Base-by-base conservation (phyloP, 192 early-diverging fungal genomes). In the Linderina pennispora region DNA sequence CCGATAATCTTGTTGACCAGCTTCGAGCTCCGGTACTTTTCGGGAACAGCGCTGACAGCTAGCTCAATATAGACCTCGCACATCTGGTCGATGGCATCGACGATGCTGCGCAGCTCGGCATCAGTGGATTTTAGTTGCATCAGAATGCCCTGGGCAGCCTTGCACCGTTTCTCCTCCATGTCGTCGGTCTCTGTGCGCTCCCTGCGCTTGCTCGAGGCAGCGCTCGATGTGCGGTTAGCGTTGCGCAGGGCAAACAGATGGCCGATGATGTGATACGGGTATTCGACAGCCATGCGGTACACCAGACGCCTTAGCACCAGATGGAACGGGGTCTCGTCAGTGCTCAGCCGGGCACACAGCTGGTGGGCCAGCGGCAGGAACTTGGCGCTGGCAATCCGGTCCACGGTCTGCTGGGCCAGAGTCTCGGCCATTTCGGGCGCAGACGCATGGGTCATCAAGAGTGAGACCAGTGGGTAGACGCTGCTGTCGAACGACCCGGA, bases 241-340 rank as follows among this genome's bases (percentile, higher is more conserved):
- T 68, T 75, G 19, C 61, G 38, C 50, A 75, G 49, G 3, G 72
- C 65, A 53, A 75, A 68, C 53, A 75, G 16, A 2, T 58, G 55
- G 33, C 54, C 55, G 44, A 68, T 40, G 9, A 46, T 57, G 18
- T 75, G 72, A 35, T 60, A 63, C 32, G 72, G 72, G 15, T 64
- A 68, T 14, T 68, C 65, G 13, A 56, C 40, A 14, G 57, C 48
- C 65, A 75, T 68, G 0, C 62, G 64, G 20, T 25, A 45, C 4
- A 68, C 65, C 8, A 69, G 47, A 14, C 36, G 48, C 25, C 34
- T 36, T 8, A 68, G 34, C 0, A 48, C 43, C 25, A 24, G 18
- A 18, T 62, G 56, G 43, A 75, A 63, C 19, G 41, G 34, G 21
- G 50, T 51, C 9, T 48, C 45, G 1, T 60, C 64, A 6, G 57